Conservation (phyloP, 129 eudicot species). For the Ambrosia artemisiifolia region DNA sequence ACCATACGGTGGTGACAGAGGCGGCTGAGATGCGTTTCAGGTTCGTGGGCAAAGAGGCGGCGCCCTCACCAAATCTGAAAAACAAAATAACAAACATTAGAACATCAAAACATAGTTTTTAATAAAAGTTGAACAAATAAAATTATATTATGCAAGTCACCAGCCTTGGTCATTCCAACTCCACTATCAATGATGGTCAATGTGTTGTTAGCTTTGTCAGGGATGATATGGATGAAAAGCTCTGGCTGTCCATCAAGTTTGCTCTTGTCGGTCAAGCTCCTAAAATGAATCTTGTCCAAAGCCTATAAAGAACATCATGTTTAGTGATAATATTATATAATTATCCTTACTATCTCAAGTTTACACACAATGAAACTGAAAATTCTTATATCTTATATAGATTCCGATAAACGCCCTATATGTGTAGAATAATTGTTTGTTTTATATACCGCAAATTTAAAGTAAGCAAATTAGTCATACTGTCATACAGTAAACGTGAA, state of each 20-base stretch:
- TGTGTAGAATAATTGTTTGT: not conserved
- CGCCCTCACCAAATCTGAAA: slow-evolving; percentile 78
- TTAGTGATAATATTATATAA: not conserved
- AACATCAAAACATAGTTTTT: not conserved
- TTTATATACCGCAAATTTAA: not conserved
- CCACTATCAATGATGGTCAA: slow-evolving; percentile 87
- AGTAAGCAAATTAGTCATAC: not conserved
- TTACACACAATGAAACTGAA: not conserved
- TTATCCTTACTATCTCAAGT: no score
- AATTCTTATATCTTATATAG: no score
- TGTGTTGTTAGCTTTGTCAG: slow-evolving; percentile 75
- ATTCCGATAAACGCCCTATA: no score
- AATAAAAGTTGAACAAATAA: not conserved
- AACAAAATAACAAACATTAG: not conserved
- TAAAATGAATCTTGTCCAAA: slow-evolving; percentile 81
- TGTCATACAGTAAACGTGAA: not conserved
- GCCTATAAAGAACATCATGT: slow-evolving; percentile 36
- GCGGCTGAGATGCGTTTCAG: no score
- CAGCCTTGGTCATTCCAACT: slow-evolving; percentile 94
- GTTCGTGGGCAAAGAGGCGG: no score
- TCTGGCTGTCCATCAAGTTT: slow-evolving; percentile 90
- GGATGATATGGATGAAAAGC: slow-evolving; percentile 84
- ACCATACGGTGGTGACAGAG: no score
- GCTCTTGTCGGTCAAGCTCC: slow-evolving; percentile 91
- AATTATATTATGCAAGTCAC: slow-evolving; percentile 31